Evolutionary conservation across 768 basidiomycete species (phyloP).

Genomic region (Pisolithus tinctorius): DNA sequence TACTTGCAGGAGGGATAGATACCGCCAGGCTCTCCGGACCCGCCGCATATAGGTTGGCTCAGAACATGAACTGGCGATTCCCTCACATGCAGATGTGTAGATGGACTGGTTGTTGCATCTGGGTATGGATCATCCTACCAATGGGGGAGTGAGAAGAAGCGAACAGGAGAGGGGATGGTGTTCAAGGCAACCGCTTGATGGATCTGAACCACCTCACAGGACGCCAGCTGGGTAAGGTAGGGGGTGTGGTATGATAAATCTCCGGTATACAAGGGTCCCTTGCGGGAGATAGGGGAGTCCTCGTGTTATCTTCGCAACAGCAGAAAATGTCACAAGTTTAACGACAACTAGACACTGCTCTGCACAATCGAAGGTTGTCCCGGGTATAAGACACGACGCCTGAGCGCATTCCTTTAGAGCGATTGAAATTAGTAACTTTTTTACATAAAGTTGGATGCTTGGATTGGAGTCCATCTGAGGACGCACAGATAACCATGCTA

Average conservation of each 20-base stretch:
- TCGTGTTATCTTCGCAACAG: conserved; percentile 19
- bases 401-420: conserved; percentile 8
- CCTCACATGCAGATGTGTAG: conserved; percentile 50
- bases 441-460: too few relatives aligned
- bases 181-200: conserved; percentile 20
- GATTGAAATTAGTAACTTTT: too few relatives aligned
- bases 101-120: conserved; percentile 6
- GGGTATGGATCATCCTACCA: conserved; percentile 4
- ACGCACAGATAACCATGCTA: too few relatives aligned
- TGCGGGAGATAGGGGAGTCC: neutral
- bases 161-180: conserved; percentile 19
- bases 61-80: conserved; percentile 47
- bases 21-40: conserved; percentile 9
- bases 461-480: too few relatives aligned
- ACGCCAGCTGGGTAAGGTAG: conserved; percentile 10
- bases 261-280: conserved; percentile 2
- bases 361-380: conserved; percentile 61
- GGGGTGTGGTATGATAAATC: conserved; percentile 1
- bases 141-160: conserved; percentile 18
- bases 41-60: conserved; percentile 27
- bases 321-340: conserved; percentile 44
- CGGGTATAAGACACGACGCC: conserved; percentile 20
- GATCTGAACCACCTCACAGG: conserved; percentile 16
- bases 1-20: conserved; percentile 7
- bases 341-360: conserved; percentile 66